These are phyloP conservation scores for Gentiana dahurica DNA, from an alignment of 257 asterid genomes.

Conservation along the genomic window DNA sequence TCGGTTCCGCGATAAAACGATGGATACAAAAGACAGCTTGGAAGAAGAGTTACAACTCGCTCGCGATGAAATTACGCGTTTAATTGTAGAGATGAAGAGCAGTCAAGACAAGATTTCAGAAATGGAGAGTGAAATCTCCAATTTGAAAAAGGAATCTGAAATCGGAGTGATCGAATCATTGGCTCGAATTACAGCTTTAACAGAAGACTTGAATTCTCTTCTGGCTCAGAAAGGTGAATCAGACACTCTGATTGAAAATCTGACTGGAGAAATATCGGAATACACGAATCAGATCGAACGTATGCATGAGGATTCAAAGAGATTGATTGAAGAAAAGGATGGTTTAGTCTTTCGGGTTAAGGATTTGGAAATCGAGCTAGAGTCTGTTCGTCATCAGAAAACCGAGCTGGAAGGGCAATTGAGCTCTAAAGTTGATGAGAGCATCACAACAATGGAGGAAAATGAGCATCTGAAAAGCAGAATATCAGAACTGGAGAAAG, in stretches of 20 bases:
- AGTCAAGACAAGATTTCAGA: conserved; percentile 7
- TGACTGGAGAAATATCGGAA: conserved; percentile 37
- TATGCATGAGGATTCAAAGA: conserved; percentile 27
- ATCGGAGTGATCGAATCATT: conserved; percentile 37
- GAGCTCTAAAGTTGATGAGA: conserved; percentile 27
- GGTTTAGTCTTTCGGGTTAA: conserved; percentile 10
- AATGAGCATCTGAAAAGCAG: too few species aligned
- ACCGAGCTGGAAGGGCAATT: conserved; percentile 47
- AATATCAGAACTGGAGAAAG: conserved; percentile 27
- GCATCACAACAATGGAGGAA: conserved; percentile 11
- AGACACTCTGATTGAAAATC: conserved; percentile 36
- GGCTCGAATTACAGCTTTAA: conserved; percentile 20
- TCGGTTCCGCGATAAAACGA: conserved; percentile 25
- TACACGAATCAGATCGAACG: conserved; percentile 32
- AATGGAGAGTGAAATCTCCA: conserved; percentile 23
- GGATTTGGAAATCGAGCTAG: conserved; percentile 8
- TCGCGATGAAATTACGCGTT: conserved; percentile 29
- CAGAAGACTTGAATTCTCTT: conserved; percentile 37
- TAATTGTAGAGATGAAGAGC: conserved; percentile 24
- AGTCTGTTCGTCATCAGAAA: conserved; percentile 13
- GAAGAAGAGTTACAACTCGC: conserved; percentile 37
- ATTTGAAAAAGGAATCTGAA: conserved; percentile 24
- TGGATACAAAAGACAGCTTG: conserved; percentile 42
- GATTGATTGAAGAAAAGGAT: conserved; percentile 14
- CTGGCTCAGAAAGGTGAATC: conserved; percentile 34